Percentiles rank a stretch among this genome's conserved stretches.
Evolutionary conservation across 2,329 filamentous ascomycete genomes (phyloP).

Genomic region (Bimuria novae-zelandiae): DNA sequence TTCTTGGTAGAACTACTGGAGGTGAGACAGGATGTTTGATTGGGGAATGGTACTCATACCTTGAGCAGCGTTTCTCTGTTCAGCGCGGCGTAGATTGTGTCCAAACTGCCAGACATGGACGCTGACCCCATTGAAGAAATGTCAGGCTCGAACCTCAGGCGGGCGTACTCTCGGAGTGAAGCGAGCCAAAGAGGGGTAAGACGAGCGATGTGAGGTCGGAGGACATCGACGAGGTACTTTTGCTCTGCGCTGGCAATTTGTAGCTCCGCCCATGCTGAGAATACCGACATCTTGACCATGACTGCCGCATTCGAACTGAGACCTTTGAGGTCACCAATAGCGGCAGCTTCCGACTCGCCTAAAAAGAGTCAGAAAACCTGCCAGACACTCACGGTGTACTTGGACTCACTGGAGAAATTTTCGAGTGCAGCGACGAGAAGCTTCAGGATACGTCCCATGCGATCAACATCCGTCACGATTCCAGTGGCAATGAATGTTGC

Average conservation of each 20-base stretch:
- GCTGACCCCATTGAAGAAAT: slow-evolving; percentile 88
- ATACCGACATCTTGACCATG: slow-evolving; percentile 98
- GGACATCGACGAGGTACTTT: slow-evolving; percentile 82
- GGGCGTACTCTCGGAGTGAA: slow-evolving; percentile 89
- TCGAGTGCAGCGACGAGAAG: slow-evolving; percentile 88
- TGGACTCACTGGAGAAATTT: slow-evolving; percentile 73
- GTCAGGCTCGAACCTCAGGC: slow-evolving; percentile 92
- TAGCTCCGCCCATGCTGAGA: slow-evolving; percentile 95
- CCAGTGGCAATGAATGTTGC: slow-evolving; percentile 97
- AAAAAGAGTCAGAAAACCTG: slow-evolving; percentile 8
- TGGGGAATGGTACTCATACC: slow-evolving; percentile 39
- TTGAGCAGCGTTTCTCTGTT: slow-evolving; percentile 91
- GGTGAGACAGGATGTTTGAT: slow-evolving; percentile 12
- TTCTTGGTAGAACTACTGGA: slow-evolving; percentile 81
- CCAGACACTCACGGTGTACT: slow-evolving; percentile 2
- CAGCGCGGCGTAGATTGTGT: slow-evolving; percentile 91
- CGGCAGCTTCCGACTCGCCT: slow-evolving; percentile 74
- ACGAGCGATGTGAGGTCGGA: slow-evolving; percentile 86
- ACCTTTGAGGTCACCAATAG: slow-evolving; percentile 90
- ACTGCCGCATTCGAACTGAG: slow-evolving; percentile 95
- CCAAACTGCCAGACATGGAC: slow-evolving; percentile 80
- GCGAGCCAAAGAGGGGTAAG: slow-evolving; percentile 93
- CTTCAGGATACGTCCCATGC: slow-evolving; percentile 98
- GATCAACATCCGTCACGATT: slow-evolving; percentile 94
- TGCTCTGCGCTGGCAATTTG: slow-evolving; percentile 95